Evolutionary conservation across 352 stramenopile species (phyloP).

Genomic region (Phytopythium sindhum): DNA sequence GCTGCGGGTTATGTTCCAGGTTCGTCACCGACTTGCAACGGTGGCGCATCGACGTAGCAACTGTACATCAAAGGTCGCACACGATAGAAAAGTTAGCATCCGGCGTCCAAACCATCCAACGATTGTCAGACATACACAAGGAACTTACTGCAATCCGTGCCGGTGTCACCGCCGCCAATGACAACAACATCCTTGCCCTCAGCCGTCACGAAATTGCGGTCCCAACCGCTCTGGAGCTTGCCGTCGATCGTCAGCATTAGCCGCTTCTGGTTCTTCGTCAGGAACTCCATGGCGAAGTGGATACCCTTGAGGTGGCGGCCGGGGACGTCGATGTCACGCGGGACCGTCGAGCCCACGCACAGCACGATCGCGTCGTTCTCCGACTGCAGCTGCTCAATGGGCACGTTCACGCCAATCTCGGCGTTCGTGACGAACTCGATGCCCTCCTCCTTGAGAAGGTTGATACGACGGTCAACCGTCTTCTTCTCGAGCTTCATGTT

Average conservation of each 20-base stretch:
- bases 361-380: constrained; percentile 93
- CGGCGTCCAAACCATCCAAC: background rate
- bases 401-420: constrained; percentile 88
- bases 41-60: constrained; percentile 97
- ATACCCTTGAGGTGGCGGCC: constrained; percentile 92
- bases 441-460: constrained; percentile 94
- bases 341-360: constrained; percentile 93
- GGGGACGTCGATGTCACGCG: constrained; percentile 89
- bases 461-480: constrained; percentile 92
- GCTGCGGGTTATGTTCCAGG: constrained; percentile 94
- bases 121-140: background rate
- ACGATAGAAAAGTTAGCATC: background rate
- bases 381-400: constrained; percentile 63
- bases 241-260: constrained; percentile 94
- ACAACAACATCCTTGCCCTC: constrained; percentile 98
- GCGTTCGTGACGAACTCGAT: constrained; percentile 97
- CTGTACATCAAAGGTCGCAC: constrained; percentile 9
- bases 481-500: constrained; percentile 99
- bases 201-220: constrained; percentile 93
- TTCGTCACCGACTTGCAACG: constrained; percentile 96
- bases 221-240: constrained; percentile 95
- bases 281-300: constrained; percentile 97
- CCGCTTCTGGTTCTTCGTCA: constrained; percentile 98
- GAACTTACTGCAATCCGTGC: constrained; percentile 92
- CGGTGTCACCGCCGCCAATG: constrained; percentile 96